Evolutionary conservation across 192 early-diverging fungal species (phyloP).

Genomic region (Backusella australiensis): DNA sequence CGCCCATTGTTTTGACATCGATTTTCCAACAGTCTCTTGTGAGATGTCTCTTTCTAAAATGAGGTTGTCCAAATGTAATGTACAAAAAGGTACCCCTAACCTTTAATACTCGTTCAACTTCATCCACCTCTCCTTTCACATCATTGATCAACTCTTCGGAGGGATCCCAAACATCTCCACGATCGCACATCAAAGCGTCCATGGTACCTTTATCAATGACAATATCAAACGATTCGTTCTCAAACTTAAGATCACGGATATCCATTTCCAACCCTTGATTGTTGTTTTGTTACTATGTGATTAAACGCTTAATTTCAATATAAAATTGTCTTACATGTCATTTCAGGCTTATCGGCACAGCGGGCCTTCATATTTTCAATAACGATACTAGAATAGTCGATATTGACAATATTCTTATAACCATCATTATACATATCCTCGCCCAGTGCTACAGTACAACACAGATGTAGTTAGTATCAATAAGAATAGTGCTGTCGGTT

Average conservation of each 20-base stretch:
- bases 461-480: not conserved
- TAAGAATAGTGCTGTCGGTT: not conserved
- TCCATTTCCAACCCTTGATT: slow-evolving; percentile 68
- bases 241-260: slow-evolving; percentile 68
- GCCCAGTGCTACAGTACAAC: slow-evolving; percentile 48
- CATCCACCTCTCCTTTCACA: slow-evolving; percentile 68
- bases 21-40: slow-evolving; percentile 66
- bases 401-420: slow-evolving; percentile 70
- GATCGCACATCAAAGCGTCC: slow-evolving; percentile 86
- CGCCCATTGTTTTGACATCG: slow-evolving; percentile 64
- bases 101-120: slow-evolving; percentile 76
- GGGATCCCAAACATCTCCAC: slow-evolving; percentile 89
- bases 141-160: slow-evolving; percentile 62
- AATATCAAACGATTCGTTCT: slow-evolving; percentile 61
- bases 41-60: slow-evolving; percentile 78
- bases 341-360: slow-evolving; percentile 45
- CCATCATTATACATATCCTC: slow-evolving; percentile 80
- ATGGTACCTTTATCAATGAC: slow-evolving; percentile 90
- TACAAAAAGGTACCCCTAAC: slow-evolving; percentile 79
- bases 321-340: slow-evolving; percentile 48
- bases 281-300: not conserved
- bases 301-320: too few species aligned
- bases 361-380: slow-evolving; percentile 72
- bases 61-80: slow-evolving; percentile 91
- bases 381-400: slow-evolving; percentile 79